A percentile compares a stretch with the other conserved stretches of the same genome.
These are phyloP conservation scores for Curvularia hawaiiensis DNA, from an alignment of 2,329 filamentous ascomycete species.

Conservation along the genomic window DNA sequence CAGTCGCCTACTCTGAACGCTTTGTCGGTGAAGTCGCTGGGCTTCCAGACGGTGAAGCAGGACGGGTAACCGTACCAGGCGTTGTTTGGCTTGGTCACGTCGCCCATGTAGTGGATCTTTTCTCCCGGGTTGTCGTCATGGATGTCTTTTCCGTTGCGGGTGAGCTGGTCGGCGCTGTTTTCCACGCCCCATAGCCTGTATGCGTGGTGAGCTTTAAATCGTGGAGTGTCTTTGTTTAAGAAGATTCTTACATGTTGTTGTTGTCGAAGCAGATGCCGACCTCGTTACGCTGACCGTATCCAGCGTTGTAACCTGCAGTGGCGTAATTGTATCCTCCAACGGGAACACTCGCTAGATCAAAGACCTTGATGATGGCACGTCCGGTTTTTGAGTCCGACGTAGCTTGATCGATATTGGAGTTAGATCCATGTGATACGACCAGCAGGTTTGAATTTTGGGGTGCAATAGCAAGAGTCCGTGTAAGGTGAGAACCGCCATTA, in stretches of 20 bases:
- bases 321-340: conserved; percentile 54
- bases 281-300: conserved; percentile 74
- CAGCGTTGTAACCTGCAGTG: conserved; percentile 55
- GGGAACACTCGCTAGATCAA: conserved; percentile 53
- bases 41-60: conserved; percentile 71
- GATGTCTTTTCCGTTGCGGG: conserved; percentile 63
- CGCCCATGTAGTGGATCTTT: conserved; percentile 73
- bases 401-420: conserved; percentile 63
- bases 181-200: conserved; percentile 60
- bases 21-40: conserved; percentile 54
- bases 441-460: conserved; percentile 60
- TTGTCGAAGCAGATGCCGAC: conserved; percentile 61
- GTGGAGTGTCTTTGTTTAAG: conserved; percentile 20
- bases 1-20: conserved; percentile 55
- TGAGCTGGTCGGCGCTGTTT: conserved; percentile 70
- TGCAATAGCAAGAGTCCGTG: conserved; percentile 69
- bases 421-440: conserved; percentile 68
- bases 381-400: conserved; percentile 59
- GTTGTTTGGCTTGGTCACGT: conserved; percentile 50
- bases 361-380: conserved; percentile 68
- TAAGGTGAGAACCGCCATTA: conserved; percentile 61
- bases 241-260: conserved; percentile 54
- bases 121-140: conserved; percentile 73
- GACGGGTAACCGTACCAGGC: conserved; percentile 72
- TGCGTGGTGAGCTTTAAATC: background rate